Percentiles rank a stretch among this genome's conserved stretches.
Conservation (phyloP, 305 asterid genomes). For the Plantago coronopus region DNA sequence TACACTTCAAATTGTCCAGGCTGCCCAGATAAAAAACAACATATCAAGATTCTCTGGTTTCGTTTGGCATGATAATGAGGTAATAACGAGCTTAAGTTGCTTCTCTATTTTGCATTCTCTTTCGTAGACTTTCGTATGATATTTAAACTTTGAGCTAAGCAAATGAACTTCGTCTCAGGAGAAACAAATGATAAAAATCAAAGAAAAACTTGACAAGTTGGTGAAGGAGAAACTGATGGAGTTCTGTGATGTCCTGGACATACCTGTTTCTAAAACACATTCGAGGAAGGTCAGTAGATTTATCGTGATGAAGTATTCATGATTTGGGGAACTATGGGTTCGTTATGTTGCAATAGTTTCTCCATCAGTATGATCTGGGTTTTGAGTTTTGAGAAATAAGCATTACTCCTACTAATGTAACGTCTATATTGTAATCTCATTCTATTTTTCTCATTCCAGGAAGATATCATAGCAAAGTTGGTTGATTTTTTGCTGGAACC, state of each 20-base stretch:
- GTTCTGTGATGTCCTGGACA: constrained; percentile 51
- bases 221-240: constrained; percentile 56
- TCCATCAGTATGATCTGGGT: constrained; percentile 14
- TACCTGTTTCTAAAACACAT: constrained; percentile 43
- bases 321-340: neutral
- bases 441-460: constrained; percentile 44
- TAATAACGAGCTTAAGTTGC: constrained; percentile 22
- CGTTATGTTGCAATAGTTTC: constrained; percentile 2
- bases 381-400: constrained; percentile 15
- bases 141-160: constrained; percentile 11
- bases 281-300: constrained; percentile 50
- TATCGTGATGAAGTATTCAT: constrained; percentile 14
- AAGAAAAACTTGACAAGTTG: constrained; percentile 57
- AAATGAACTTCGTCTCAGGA: constrained; percentile 36
- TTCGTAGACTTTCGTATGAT: constrained; percentile 11
- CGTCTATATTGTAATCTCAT: neutral
- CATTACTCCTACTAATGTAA: too few species aligned
- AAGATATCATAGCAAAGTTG: constrained; percentile 73
- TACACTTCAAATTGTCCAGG: constrained; percentile 46
- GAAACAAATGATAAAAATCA: constrained; percentile 44
- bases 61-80: constrained; percentile 91
- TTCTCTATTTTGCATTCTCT: constrained; percentile 9
- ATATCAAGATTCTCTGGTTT: constrained; percentile 87
- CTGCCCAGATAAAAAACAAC: constrained; percentile 69
- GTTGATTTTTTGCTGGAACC: constrained; percentile 88